These are phyloP conservation scores for Penicillium sp. DNA, from an alignment of 2,329 filamentous ascomycete genomes.

Conservation along the genomic window DNA sequence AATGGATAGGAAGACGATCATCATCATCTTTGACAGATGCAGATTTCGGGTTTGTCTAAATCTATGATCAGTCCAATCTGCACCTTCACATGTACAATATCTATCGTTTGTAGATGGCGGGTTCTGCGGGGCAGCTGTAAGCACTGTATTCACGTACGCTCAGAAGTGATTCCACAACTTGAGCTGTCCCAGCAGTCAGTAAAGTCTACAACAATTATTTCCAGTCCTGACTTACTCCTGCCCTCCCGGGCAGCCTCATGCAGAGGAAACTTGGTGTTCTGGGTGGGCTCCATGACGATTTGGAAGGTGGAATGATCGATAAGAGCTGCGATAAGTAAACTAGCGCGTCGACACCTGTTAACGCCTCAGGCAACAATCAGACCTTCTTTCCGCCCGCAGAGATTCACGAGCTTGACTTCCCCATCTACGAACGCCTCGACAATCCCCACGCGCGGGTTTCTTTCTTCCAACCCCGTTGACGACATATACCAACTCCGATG, in stretches of 20 bases:
- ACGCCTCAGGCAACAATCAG: conserved; percentile 21
- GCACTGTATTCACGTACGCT: conserved; percentile 50
- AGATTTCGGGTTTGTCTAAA: conserved; percentile 77
- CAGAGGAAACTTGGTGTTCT: conserved; percentile 70
- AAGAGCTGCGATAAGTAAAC: conserved; percentile 26
- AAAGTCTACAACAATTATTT: conserved; percentile 8
- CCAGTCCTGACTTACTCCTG: conserved; percentile 59
- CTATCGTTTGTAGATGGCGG: conserved; percentile 2
- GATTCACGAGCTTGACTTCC: conserved; percentile 11
- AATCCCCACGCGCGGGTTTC: background rate
- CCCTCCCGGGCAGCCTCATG: conserved; percentile 87
- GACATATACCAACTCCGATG: background rate
- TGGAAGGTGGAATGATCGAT: conserved; percentile 16
- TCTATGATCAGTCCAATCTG: conserved; percentile 2
- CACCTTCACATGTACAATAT: background rate
- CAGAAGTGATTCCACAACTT: conserved; percentile 72
- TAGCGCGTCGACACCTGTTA: conserved; percentile 15
- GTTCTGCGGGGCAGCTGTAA: conserved; percentile 28
- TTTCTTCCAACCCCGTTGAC: background rate
- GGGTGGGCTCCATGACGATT: conserved; percentile 41
- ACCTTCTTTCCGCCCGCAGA: conserved; percentile 7
- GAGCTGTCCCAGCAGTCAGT: conserved; percentile 51
- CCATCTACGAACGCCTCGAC: conserved; percentile 1
- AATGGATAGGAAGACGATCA: conserved; percentile 87
- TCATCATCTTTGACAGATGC: conserved; percentile 76